Base-by-base conservation (phyloP, 768 basidiomycete genomes). In the Porphyrellus cyaneotinctus region DNA sequence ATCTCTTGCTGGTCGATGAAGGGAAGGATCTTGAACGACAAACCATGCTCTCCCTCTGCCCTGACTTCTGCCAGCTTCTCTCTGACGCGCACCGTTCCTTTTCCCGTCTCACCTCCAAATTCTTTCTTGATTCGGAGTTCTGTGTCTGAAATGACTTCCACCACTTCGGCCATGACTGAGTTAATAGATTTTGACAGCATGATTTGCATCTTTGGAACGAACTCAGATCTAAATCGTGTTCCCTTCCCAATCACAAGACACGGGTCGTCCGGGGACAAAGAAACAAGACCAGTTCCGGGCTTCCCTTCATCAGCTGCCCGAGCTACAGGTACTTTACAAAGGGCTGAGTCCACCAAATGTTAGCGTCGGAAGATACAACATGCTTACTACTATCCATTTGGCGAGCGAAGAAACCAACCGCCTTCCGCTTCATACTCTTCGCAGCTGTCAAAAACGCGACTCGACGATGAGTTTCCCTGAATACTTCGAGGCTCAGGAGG, bases 1-100 rank as follows among this genome's bases (percentile, higher is more conserved):
- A 97, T 97, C 47, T 91, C 83, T 56, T 88, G 83, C 66, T 98
- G 97, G 73, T 99, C 90, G 56, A 99, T 83, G 65, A 86, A 86
- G 1, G 95, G 93, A 52, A 98, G 70, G 35, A 75, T 76, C 71
- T 94, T 93, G 78, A 84, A 97, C 15, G 84, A 75, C 43, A 95
- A 56, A 0, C 95, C 94, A 23, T 64, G 67, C 33, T 75, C 60
- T 11, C 85, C 84, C 41, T 81, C 72, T 43, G 73, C 72, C 52
- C 77, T 75, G 32, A 79, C 63, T 63, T 91, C 87, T 32, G 78
- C 74, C 46, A 83, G 57, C 66, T 83, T 84, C 59, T 92, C 89
- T 50, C 83, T 79, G 43, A 88, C 74, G 36, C 79, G 82, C 3
- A 75, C 61, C 0, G 87, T 88, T 37, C 80, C 83, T 65, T 89